Conservation (phyloP, 257 asterid genomes). For the Nicotiana obtusifolia region DNA sequence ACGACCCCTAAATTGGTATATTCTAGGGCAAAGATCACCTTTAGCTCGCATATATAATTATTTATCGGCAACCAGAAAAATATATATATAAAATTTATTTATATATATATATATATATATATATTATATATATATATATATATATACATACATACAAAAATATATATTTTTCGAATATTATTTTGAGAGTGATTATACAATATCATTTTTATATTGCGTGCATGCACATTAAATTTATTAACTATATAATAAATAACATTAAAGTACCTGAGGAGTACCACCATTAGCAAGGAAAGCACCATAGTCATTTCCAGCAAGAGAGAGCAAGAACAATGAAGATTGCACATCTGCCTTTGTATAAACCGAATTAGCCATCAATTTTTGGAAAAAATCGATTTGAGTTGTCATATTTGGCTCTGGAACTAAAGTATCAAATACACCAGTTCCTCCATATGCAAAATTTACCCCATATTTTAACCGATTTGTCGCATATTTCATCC, state of each 20-base stretch:
- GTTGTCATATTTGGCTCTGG: conserved; percentile 65
- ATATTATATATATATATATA: too few relatives aligned
- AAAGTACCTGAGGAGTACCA: conserved; percentile 53
- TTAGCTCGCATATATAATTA: too few relatives aligned
- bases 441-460: conserved; percentile 93
- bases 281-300: conserved; percentile 33
- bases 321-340: conserved; percentile 46
- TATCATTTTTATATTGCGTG: too few relatives aligned
- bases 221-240: too few relatives aligned
- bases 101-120: too few relatives aligned
- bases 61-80: too few relatives aligned
- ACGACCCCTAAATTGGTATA: too few relatives aligned
- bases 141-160: too few relatives aligned
- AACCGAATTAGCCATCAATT: conserved; percentile 32
- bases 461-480: conserved; percentile 54
- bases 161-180: too few relatives aligned
- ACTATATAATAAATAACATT: not conserved
- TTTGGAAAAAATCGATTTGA: conserved; percentile 57
- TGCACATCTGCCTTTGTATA: conserved; percentile 41
- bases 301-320: conserved; percentile 73
- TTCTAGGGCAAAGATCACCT: too few relatives aligned
- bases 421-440: conserved; percentile 59
- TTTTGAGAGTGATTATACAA: too few relatives aligned
- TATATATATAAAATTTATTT: too few relatives aligned
- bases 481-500: conserved; percentile 47